Evolutionary conservation across 495 filamentous ascomycete species (phyloP), one percentile per base, ranked within the genome.

Genomic region (Neurospora sp.): DNA sequence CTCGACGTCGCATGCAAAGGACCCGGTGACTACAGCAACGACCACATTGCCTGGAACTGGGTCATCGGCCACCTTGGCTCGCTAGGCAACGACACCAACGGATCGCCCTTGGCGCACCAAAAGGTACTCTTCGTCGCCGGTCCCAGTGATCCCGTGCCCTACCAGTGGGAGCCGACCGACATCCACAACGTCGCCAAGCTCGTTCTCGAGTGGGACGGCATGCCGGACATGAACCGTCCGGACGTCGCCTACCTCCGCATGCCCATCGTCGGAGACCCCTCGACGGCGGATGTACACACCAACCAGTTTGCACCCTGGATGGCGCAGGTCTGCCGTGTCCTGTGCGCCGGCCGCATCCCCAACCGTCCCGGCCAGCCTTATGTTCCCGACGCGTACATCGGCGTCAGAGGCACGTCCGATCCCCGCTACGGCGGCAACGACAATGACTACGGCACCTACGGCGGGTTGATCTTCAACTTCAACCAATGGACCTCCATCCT

Each of bases 171-270:
- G 71, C 77, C 77, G 1, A 18, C n/a, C 7, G 38, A 70, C 4
- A 11, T 44, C 0, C 71, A 75, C 69, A 48, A 59, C 10, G 69
- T 77, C 66, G 11, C 75, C n/a, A 74, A 74, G n/a, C 20, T 81
- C 1, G 27, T 37, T 2, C 72, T 81, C 11, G 39, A 73, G 16
- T 81, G 78, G 79, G 23, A 41, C 11, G 20, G 76, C 16, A 62
- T 14, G 20, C n/a, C 23, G 5, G n/a, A 46, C n/a, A 39, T 76
- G 69, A 48, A 75, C 40, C 75, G 76, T 3, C 75, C 72, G 0
- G 80, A 80, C 31, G 69, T 79, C 16, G 80, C 80, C 16, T 81
- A 80, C 48, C 38, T 81, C 12, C 76, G 80, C n/a, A 62, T 81
- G 37, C 78, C 80, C 20, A 62, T 62, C 54, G 2, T 11, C 1